Base-by-base conservation (phyloP, 2,329 filamentous ascomycete genomes). In the Epichloe glyceriae region DNA sequence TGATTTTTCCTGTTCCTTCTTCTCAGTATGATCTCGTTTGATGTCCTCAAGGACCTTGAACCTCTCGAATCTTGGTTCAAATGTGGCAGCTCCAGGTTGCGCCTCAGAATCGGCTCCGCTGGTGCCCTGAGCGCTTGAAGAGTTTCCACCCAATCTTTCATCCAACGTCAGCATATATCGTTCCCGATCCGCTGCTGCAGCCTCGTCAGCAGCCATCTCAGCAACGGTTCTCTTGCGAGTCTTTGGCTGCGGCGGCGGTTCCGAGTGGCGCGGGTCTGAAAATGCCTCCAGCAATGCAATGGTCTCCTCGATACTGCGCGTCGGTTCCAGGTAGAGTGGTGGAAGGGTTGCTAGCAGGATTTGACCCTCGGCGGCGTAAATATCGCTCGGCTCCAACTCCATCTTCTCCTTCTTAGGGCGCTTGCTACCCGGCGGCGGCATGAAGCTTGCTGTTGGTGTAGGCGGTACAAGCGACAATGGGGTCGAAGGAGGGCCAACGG, bases 151-250 rank as follows among this genome's bases (percentile, higher is more conserved):
- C 53, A 89, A 76, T 5, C 88, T 79, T 59, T 96, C 91, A 61
- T 98, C 93, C 68, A 90, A 81, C 20, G 88, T 83, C 47, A 97
- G 82, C 88, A 98, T 93, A 58, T 88, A 94, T 45, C 88, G 80
- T 67, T 98, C 90, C 56, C 88, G 83, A 53, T 89, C 87, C 20
- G 90, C 91, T 0, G 89, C 88, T 53, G 88, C 76, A 1, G 93
- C 91, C 68, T 98, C 90, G 62, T 98, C 93, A 7, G 91, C 91
- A 8, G 88, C 93, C 72, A 97, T 81, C 64, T 98, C 91, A 8
- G 93, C 93, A 17, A 94, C 84, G 0, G 93, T 98, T 55, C 91
- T 82, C 74, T 98, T 97, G 52, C 93, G 78, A 7, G 83, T 84
- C 73, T 95, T 96, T 3, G 89, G 89, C 53, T 85, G 79, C 0